Conservation (phyloP, 495 filamentous ascomycete genomes). For the Clavariopsis aquatica region DNA sequence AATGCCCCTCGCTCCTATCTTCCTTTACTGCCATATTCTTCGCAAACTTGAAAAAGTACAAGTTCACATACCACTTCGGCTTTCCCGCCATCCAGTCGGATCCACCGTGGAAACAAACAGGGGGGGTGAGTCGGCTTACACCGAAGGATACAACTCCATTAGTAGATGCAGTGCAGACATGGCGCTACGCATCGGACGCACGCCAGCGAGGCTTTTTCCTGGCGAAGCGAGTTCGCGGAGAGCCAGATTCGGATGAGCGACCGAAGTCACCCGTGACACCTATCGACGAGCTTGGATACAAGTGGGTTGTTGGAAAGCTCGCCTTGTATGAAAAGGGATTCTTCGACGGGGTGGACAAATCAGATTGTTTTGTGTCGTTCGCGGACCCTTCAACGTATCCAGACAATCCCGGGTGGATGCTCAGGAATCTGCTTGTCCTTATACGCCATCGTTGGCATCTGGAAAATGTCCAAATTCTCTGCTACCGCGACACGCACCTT, state of each 20-base stretch:
- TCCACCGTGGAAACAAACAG: constrained; percentile 65
- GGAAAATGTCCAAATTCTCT: constrained; percentile 77
- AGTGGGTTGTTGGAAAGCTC: constrained; percentile 75
- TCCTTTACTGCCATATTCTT: constrained; percentile 90
- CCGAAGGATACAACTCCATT: constrained; percentile 69
- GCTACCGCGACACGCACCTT: constrained; percentile 80
- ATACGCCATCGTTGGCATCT: constrained; percentile 80
- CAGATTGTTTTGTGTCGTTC: constrained; percentile 81
- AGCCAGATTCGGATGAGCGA: constrained; percentile 30
- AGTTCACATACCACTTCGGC: constrained; percentile 91
- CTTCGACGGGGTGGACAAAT: constrained; percentile 66
- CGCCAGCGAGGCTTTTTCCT: constrained; percentile 93
- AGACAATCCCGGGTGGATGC: constrained; percentile 84
- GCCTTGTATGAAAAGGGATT: constrained; percentile 82
- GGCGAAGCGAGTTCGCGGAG: constrained; percentile 64
- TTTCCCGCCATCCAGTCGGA: constrained; percentile 91
- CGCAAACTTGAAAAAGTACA: constrained; percentile 94
- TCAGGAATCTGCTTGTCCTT: constrained; percentile 84
- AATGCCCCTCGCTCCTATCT: constrained; percentile 83
- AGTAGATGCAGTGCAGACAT: constrained; percentile 78
- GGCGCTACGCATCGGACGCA: constrained; percentile 75
- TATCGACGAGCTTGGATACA: constrained; percentile 55
- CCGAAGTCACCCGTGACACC: constrained; percentile 49
- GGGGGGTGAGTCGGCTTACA: constrained; percentile 52
- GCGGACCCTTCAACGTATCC: constrained; percentile 89